A percentile compares a stretch with the other conserved stretches of the same genome.
phyloP scores from a whole-genome alignment of 495 filamentous ascomycete species.

The Trichodelitschia bisporula region DNA sequence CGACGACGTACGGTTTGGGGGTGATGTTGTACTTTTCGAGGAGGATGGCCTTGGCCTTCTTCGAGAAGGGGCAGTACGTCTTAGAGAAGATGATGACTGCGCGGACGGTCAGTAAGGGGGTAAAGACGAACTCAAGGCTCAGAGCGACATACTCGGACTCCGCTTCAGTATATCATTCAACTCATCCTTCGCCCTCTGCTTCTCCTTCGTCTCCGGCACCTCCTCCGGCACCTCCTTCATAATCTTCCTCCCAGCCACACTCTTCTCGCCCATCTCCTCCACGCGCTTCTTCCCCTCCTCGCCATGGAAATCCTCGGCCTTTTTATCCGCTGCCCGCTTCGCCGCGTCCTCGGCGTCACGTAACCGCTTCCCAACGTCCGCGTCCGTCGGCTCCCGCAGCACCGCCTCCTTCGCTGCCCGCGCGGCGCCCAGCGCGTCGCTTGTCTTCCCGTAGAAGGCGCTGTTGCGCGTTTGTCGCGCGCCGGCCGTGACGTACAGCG shows the following conservation, averaged over 20 bases:
- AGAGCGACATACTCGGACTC: conserved; percentile 38
- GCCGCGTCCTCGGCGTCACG: conserved; percentile 15
- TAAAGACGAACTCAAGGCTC: conserved; percentile 1
- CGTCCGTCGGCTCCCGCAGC: conserved; percentile 4
- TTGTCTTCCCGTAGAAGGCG: conserved; percentile 31
- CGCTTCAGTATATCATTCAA: conserved; percentile 56
- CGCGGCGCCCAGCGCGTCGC: conserved; percentile 17
- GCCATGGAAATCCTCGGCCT: conserved; percentile 22
- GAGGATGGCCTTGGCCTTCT: conserved; percentile 58
- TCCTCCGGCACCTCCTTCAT: conserved; percentile 13
- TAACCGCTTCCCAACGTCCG: conserved; percentile 15
- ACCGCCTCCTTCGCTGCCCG: conserved; percentile 5
- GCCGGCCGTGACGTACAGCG: conserved; percentile 33
- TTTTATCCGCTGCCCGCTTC: conserved; percentile 22
- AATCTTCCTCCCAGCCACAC: conserved; percentile 43
- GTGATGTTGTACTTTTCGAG: conserved; percentile 60
- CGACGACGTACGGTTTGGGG: conserved; percentile 67
- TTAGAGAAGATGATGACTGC: conserved; percentile 90
- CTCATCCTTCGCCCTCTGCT: conserved; percentile 32
- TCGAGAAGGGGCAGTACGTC: conserved; percentile 68
- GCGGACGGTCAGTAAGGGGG: neutral
- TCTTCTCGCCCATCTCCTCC: conserved; percentile 16
- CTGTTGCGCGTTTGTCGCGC: conserved; percentile 17
- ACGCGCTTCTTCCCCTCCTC: conserved; percentile 22
- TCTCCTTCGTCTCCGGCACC: conserved; percentile 24